Percentiles rank a stretch among this genome's conserved stretches.
Evolutionary conservation across 345 rosid genomes (phyloP).

Genomic region (Psidium friedrichsthalianum): DNA sequence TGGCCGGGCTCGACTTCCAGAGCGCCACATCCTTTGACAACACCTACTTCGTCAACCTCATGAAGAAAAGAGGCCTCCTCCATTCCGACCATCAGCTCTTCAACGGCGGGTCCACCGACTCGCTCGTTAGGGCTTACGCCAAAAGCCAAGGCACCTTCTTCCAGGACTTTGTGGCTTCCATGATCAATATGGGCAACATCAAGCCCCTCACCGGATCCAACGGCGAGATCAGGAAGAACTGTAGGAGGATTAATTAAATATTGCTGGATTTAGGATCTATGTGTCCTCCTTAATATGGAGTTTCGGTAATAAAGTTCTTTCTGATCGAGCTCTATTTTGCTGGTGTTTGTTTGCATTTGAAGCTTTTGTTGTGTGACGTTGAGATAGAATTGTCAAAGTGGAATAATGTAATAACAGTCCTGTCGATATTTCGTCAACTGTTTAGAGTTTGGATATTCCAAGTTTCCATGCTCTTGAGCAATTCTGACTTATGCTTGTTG

Average conservation of each 20-base stretch:
- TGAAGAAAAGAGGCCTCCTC: constrained; percentile 49
- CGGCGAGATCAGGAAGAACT: constrained; percentile 1
- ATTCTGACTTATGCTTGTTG: background rate
- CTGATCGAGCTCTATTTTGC: background rate
- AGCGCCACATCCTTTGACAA: constrained; percentile 49
- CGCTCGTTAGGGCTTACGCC: constrained; percentile 28
- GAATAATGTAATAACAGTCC: background rate
- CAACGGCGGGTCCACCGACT: constrained; percentile 31
- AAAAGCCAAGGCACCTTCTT: constrained; percentile 14
- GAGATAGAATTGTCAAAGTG: background rate
- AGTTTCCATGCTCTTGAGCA: background rate
- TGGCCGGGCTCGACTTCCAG: constrained; percentile 33
- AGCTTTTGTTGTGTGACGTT: background rate
- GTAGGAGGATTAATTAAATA: background rate
- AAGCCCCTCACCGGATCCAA: background rate
- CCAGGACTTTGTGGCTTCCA: background rate
- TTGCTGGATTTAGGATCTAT: background rate
- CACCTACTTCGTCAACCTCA: constrained; percentile 34
- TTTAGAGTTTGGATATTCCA: background rate
- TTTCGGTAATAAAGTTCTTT: too few relatives aligned
- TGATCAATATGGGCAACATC: constrained; percentile 8
- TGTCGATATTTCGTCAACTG: background rate
- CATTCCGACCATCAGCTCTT: constrained; percentile 34
- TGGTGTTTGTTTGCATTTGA: background rate
- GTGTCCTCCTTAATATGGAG: background rate